Evolutionary conservation across 257 asterid species (phyloP), one percentile per base, ranked within the genome.

Genomic region (Fraxinus quadrangulata): DNA sequence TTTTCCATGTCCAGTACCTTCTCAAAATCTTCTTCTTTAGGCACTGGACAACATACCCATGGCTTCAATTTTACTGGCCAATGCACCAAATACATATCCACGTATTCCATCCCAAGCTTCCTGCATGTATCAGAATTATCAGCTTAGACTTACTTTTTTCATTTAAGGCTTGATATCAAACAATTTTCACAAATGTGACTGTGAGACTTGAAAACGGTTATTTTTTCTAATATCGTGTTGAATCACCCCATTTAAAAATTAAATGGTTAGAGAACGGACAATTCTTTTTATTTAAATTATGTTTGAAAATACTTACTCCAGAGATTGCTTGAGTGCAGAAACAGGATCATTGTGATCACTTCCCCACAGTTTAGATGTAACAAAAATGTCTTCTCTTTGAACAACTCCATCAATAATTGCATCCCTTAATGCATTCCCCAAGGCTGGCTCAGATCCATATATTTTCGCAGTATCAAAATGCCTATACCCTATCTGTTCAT

Each of bases 11-110:
- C 94, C 6, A 94, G 79, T 16, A 31, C 36, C 19, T 59, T n/a
- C 73, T 86, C 94, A 72, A 87, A 90, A 2, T 92, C 97, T 23
- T 89, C 92, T 67, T 87, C 96, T 13, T 66, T 45, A 0, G 97
- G 97, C 51, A 90, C 39, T 11, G 96, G 94, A 6, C 82, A 75
- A 24, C 23, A 23, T 0, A 77, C 93, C 89, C 97, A 89, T 19
- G 91, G 84, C 86, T 89, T 92, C 88, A 94, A 56, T 2, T 66
- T 88, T 85, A 94, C 91, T 1, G 98, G 98, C 98, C 98, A 94
- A 68, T 94, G 98, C 75, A 94, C 97, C 83, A 94, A 78, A 71
- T 88, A 94, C 90, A 92, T 78, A 89, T 94, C 98, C 16, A 94
- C 21, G 73, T 94, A 90, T 28, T 94, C 94, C 94, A 92, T 82